Percentiles rank a stretch among this genome's conserved stretches.
These are phyloP conservation scores for Chlamydomonas sp. DNA, from an alignment of 139 green algal genomes.

Conservation along the genomic window DNA sequence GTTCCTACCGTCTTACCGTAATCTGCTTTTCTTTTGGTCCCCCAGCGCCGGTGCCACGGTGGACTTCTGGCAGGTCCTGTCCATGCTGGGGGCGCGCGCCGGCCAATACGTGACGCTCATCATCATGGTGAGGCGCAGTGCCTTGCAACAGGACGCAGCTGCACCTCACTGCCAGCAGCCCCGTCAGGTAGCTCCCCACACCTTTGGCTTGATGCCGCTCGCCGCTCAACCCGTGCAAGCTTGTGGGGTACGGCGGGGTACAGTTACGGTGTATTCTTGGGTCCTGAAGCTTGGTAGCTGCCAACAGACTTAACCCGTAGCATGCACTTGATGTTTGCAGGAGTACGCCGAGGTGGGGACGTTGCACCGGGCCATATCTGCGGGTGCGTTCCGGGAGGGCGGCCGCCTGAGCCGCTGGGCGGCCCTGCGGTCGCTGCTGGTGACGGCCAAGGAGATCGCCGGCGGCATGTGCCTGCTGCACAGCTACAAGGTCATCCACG, in stretches of 20 bases:
- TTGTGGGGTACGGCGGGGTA: no score
- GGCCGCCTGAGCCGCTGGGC: conserved; percentile 16
- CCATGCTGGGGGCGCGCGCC: conserved; percentile 12
- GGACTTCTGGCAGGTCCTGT: conserved; percentile 31
- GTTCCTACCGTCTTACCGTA: not conserved
- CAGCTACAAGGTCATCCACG: conserved; percentile 52
- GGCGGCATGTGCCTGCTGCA: conserved; percentile 58
- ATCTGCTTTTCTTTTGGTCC: not conserved
- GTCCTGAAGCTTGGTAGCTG: no score
- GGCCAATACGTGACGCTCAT: conserved; percentile 28
- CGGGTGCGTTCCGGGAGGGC: conserved; percentile 26
- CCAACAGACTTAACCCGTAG: no score
- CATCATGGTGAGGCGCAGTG: conserved; percentile 6
- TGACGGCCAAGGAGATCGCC: conserved; percentile 45
- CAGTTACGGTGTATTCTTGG: no score
- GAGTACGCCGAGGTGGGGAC: conserved; percentile 30
- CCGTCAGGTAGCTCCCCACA: not conserved
- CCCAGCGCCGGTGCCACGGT: not conserved
- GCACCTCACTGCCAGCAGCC: no score
- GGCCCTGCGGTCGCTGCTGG: conserved; percentile 25
- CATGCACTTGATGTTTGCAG: not conserved
- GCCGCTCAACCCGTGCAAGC: no score
- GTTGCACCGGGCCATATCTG: conserved; percentile 6
- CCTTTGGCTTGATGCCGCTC: no score
- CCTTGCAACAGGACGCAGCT: no score